Evolutionary conservation across 2,329 filamentous ascomycete genomes (phyloP).

Genomic region (Aspergillus sp.): DNA sequence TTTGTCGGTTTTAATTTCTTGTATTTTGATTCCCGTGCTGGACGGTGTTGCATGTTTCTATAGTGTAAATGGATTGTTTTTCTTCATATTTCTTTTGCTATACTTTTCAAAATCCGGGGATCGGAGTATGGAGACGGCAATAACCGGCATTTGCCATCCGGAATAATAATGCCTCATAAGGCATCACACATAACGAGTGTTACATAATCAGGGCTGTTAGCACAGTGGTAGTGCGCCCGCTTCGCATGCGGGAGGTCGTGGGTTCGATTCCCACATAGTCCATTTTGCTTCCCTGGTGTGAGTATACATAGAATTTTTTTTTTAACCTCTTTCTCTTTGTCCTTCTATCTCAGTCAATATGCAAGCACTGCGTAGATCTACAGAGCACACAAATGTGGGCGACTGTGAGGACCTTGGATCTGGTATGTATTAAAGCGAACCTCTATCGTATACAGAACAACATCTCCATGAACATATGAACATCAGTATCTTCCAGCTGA

Average conservation of each 20-base stretch:
- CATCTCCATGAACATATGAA: neutral
- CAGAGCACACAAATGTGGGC: no score
- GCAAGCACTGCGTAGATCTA: no score
- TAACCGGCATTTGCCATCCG: no score
- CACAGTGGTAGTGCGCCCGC: constrained; percentile 22
- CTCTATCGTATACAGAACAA: neutral
- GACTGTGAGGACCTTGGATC: no score
- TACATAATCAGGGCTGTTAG: constrained; percentile 12
- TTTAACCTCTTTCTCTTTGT: no score
- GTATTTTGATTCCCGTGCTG: constrained; percentile 10
- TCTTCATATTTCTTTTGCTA: neutral
- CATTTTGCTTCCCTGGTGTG: constrained; percentile 3
- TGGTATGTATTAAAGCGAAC: no score
- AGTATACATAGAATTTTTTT: neutral
- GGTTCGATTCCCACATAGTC: constrained; percentile 16
- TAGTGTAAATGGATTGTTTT: constrained; percentile 20
- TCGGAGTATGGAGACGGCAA: no score
- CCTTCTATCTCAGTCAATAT: no score
- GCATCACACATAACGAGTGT: neutral
- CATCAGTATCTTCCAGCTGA: constrained; percentile 30
- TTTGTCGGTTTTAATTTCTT: constrained; percentile 9
- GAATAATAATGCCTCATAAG: no score
- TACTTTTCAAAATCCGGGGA: no score
- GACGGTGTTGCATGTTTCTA: constrained; percentile 18
- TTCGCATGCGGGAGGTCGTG: constrained; percentile 21